A percentile compares a stretch with the other conserved stretches of the same genome.
phyloP scores from a whole-genome alignment of 1,284 basidiomycete genomes.

The Xerocomus cyaneibrunnescens region DNA sequence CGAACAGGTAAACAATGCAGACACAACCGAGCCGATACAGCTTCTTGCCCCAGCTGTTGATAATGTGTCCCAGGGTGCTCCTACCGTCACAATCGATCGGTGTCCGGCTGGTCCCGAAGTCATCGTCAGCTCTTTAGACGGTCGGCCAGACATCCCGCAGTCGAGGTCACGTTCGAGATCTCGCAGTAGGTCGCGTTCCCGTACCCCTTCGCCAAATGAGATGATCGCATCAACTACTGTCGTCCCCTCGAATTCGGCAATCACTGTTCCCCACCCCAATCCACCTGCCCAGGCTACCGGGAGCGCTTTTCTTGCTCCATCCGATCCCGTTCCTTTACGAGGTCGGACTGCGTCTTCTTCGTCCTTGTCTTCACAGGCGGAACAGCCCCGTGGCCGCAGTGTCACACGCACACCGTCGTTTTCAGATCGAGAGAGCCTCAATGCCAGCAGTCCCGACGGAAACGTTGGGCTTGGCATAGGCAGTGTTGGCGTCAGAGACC shows the following conservation, averaged over 20 bases:
- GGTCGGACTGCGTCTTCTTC: slow-evolving; percentile 33
- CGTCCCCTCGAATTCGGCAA: slow-evolving; percentile 14
- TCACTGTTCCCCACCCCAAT: slow-evolving; percentile 14
- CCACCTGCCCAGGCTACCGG: slow-evolving; percentile 8
- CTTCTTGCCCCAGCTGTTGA: slow-evolving; percentile 8
- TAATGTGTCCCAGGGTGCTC: slow-evolving; percentile 2
- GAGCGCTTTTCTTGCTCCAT: slow-evolving; percentile 25
- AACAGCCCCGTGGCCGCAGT: slow-evolving; percentile 51
- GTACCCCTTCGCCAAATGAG: slow-evolving; percentile 42
- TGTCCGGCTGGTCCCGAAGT: slow-evolving; percentile 27
- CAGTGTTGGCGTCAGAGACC: slow-evolving; percentile 33
- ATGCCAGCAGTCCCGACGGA: slow-evolving; percentile 51
- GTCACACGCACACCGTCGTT: slow-evolving; percentile 53
- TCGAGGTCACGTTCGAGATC: slow-evolving; percentile 36
- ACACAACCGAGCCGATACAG: background rate
- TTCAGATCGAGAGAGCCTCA: slow-evolving; percentile 46
- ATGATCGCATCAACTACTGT: slow-evolving; percentile 33
- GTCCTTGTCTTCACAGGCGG: slow-evolving; percentile 26
- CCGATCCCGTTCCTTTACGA: slow-evolving; percentile 22
- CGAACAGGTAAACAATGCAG: slow-evolving; percentile 1
- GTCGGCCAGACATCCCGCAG: slow-evolving; percentile 12
- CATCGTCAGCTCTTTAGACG: slow-evolving; percentile 27
- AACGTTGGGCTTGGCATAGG: slow-evolving; percentile 39
- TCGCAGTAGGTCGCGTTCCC: slow-evolving; percentile 42
- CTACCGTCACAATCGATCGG: background rate